Percentiles rank a stretch among this genome's conserved stretches.
These are phyloP conservation scores for Botrytis galanthina DNA, from an alignment of 2,329 filamentous ascomycete species.

Conservation along the genomic window DNA sequence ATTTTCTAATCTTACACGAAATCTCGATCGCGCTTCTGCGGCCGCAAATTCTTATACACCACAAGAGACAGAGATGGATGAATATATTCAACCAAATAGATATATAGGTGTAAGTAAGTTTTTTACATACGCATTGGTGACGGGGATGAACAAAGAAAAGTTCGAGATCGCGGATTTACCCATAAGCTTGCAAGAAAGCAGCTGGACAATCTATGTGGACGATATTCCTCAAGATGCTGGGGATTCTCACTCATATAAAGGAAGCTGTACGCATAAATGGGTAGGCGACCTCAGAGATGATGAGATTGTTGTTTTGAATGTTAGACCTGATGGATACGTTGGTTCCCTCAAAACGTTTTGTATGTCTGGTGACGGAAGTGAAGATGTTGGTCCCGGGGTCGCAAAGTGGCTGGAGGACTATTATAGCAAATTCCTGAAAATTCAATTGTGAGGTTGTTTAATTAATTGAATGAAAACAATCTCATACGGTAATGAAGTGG, in stretches of 20 bases:
- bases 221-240: constrained; percentile 54
- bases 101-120: constrained; percentile 67
- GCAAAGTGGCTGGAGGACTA: constrained; percentile 50
- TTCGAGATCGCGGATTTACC: constrained; percentile 68
- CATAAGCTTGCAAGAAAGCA: constrained; percentile 57
- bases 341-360: constrained; percentile 50
- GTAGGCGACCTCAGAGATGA: constrained; percentile 51
- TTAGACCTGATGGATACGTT: constrained; percentile 72
- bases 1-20: constrained; percentile 50
- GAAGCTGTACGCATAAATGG: constrained; percentile 63
- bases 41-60: constrained; percentile 62
- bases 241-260: constrained; percentile 38
- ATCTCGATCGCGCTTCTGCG: constrained; percentile 58
- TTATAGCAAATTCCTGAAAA: constrained; percentile 46
- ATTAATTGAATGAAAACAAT: neutral
- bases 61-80: constrained; percentile 60
- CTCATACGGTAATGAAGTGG: neutral
- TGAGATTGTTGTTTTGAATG: constrained; percentile 63
- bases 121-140: constrained; percentile 69
- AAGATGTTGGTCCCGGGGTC: constrained; percentile 37
- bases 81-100: constrained; percentile 64
- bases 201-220: constrained; percentile 73
- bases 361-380: constrained; percentile 41
- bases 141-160: constrained; percentile 58
- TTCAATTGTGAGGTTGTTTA: constrained; percentile 17